These are phyloP conservation scores for Asterophora parasitica DNA, from an alignment of 768 basidiomycete genomes.

Conservation along the genomic window DNA sequence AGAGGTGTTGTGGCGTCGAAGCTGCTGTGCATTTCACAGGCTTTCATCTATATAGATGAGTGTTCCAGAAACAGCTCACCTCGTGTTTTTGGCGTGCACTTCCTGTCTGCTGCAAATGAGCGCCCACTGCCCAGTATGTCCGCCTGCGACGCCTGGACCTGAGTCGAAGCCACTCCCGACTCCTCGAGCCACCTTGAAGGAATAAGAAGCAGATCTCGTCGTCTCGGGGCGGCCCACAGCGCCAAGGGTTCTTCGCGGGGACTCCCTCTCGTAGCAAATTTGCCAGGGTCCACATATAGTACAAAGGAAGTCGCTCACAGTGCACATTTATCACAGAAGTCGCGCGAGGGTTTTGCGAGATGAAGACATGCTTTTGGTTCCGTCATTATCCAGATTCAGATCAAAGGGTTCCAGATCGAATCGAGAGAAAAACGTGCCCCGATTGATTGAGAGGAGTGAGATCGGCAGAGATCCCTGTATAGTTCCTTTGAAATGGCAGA, in stretches of 20 bases:
- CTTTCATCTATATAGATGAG: constrained; percentile 10
- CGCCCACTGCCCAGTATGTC: constrained; percentile 7
- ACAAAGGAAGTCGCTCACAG: neutral
- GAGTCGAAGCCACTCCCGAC: constrained; percentile 4
- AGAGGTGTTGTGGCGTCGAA: constrained; percentile 9
- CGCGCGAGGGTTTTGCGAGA: neutral
- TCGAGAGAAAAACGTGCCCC: neutral
- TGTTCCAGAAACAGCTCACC: constrained; percentile 6
- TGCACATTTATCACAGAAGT: neutral
- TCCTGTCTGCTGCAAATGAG: constrained; percentile 1
- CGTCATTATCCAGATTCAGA: constrained; percentile 5
- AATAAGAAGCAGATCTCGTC: neutral
- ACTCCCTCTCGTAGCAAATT: neutral
- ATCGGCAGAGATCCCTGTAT: constrained; percentile 8
- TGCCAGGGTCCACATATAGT: neutral
- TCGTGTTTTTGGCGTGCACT: constrained; percentile 8
- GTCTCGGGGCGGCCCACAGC: neutral
- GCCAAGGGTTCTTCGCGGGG: neutral
- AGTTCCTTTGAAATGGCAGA: constrained; percentile 2
- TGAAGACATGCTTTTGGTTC: neutral
- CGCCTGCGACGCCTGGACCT: neutral
- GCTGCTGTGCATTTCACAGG: neutral
- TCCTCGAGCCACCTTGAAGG: constrained; percentile 2
- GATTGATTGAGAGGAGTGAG: constrained; percentile 9
- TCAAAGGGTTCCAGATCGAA: neutral